Conservation (phyloP, 2,329 filamentous ascomycete species). For the Curvularia sp. region DNA sequence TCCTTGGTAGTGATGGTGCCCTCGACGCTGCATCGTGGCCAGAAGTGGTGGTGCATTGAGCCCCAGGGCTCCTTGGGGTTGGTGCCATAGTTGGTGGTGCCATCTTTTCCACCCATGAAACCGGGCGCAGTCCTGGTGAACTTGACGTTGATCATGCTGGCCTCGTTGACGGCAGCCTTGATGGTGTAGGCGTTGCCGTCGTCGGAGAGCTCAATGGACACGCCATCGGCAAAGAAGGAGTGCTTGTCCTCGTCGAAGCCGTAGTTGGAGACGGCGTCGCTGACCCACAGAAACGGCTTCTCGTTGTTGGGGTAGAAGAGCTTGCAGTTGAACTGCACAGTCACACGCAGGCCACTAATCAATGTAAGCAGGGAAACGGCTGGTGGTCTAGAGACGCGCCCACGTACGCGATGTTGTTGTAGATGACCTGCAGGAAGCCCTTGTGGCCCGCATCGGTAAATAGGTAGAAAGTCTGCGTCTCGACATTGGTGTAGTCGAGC, state of each 20-base stretch:
- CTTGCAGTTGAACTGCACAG: slow-evolving; percentile 93
- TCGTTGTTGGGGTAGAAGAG: slow-evolving; percentile 79
- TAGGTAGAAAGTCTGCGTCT: slow-evolving; percentile 95
- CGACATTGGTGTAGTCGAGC: slow-evolving; percentile 85
- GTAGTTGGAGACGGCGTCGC: slow-evolving; percentile 77
- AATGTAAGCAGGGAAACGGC: slow-evolving; percentile 28
- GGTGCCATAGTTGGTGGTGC: slow-evolving; percentile 84
- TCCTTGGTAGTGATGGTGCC: slow-evolving; percentile 85
- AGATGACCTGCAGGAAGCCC: slow-evolving; percentile 88
- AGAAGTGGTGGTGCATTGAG: slow-evolving; percentile 89
- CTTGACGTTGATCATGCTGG: slow-evolving; percentile 84
- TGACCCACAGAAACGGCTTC: slow-evolving; percentile 81
- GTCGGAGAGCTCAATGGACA: slow-evolving; percentile 83
- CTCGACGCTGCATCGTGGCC: slow-evolving; percentile 83
- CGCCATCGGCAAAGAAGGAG: slow-evolving; percentile 85
- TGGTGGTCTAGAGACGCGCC: neutral
- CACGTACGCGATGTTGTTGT: slow-evolving; percentile 92
- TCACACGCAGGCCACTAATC: slow-evolving; percentile 82
- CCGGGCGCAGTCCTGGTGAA: slow-evolving; percentile 78
- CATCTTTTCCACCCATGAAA: slow-evolving; percentile 84
- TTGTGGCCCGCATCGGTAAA: slow-evolving; percentile 78
- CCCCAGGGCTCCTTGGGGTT: slow-evolving; percentile 90
- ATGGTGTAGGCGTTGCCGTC: slow-evolving; percentile 84
- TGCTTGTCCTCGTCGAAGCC: slow-evolving; percentile 85
- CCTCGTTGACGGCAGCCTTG: slow-evolving; percentile 85